phyloP scores from a whole-genome alignment of 169 alveolate species.

The Nephromyces sp. region DNA sequence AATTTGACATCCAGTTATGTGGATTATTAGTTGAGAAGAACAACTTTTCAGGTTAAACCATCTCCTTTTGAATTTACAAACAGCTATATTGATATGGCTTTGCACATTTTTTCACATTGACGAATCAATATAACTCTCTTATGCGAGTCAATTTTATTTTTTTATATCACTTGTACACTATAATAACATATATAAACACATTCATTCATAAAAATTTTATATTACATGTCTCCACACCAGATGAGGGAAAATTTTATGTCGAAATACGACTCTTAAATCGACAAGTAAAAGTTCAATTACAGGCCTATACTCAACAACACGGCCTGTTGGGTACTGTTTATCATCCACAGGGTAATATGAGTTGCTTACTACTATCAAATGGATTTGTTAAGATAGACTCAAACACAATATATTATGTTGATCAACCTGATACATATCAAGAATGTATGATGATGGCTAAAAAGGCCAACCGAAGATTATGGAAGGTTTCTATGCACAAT shows the following conservation, averaged over 20 bases:
- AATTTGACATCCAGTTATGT: no score
- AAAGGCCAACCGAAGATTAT: conserved; percentile 2
- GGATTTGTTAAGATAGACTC: conserved; percentile 21
- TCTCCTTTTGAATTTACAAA: no score
- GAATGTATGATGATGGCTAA: conserved; percentile 22
- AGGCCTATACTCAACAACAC: conserved; percentile 17
- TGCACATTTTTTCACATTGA: no score
- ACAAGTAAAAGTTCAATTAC: conserved; percentile 26
- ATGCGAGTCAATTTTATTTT: no score
- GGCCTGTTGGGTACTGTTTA: conserved; percentile 11
- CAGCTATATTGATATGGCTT: no score
- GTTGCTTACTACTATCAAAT: conserved; percentile 7
- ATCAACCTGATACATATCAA: neutral
- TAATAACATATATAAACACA: no score
- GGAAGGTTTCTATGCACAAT: conserved; percentile 39
- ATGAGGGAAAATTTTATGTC: conserved; percentile 27
- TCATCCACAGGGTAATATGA: conserved; percentile 33
- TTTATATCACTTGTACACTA: no score
- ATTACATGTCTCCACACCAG: neutral
- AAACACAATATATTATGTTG: conserved; percentile 1
- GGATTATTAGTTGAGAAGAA: no score
- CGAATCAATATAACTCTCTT: no score
- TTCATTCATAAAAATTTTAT: no score
- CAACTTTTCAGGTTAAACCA: no score
- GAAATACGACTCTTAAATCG: conserved; percentile 33